These are phyloP conservation scores for Gloeophyllum trabeum DNA, from an alignment of 768 basidiomycete species.

Conservation along the genomic window DNA sequence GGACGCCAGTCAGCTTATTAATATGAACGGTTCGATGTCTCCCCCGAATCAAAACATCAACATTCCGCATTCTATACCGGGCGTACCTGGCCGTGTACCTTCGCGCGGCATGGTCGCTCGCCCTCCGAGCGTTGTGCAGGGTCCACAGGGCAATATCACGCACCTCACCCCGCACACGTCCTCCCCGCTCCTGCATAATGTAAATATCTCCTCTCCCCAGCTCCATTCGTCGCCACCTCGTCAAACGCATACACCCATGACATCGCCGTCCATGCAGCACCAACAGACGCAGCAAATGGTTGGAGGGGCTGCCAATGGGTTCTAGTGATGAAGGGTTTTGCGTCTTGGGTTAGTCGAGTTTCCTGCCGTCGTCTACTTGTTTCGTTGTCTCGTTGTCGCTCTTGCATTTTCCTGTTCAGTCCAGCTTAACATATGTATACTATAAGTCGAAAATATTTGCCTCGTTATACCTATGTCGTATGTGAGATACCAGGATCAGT, in stretches of 20 bases:
- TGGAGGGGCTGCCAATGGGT: not conserved
- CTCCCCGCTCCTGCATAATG: slow-evolving; percentile 19
- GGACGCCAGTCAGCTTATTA: slow-evolving; percentile 3
- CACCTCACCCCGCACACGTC: slow-evolving; percentile 17
- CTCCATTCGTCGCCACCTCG: not conserved
- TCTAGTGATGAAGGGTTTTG: not conserved
- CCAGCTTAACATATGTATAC: no score
- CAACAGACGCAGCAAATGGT: not conserved
- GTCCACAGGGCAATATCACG: slow-evolving; percentile 10
- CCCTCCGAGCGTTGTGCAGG: slow-evolving; percentile 9
- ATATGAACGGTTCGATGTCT: slow-evolving; percentile 12
- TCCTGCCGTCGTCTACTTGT: no score
- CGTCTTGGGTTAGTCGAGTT: no score
- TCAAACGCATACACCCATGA: not conserved
- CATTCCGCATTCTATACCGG: slow-evolving; percentile 29
- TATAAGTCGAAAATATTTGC: no score
- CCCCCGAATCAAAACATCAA: slow-evolving; percentile 23
- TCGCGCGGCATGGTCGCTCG: slow-evolving; percentile 1
- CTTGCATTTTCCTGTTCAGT: no score
- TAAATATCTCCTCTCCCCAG: slow-evolving; percentile 8
- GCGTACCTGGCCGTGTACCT: slow-evolving; percentile 38
- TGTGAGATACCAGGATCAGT: no score
- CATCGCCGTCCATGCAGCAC: slow-evolving; percentile 1
- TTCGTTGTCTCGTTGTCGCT: no score
- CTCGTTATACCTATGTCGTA: no score